Conservation (phyloP, 805 yeast genomes). For the Torulaspora indica region DNA sequence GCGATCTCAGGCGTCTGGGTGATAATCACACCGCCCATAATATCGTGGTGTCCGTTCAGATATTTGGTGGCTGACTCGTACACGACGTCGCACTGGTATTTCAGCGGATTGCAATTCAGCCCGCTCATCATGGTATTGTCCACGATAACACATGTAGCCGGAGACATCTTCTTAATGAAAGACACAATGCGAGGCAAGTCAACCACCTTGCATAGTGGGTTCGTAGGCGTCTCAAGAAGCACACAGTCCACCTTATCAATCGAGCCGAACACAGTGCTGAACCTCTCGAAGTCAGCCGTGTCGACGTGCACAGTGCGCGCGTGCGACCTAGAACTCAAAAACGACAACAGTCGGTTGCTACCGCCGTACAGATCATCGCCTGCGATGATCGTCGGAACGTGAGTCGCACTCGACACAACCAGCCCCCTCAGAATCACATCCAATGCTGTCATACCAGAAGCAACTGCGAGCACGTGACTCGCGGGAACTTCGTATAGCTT, state of each 20-base stretch:
- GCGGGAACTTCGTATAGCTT: conserved; percentile 64
- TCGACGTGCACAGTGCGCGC: conserved; percentile 71
- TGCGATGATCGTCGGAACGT: conserved; percentile 74
- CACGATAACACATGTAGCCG: conserved; percentile 70
- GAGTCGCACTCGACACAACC: conserved; percentile 22
- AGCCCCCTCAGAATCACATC: conserved; percentile 77
- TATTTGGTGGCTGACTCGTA: conserved; percentile 94
- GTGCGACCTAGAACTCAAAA: conserved; percentile 57
- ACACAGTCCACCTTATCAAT: conserved; percentile 59
- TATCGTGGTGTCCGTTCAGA: conserved; percentile 90
- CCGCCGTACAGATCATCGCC: conserved; percentile 97
- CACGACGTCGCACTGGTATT: conserved; percentile 83
- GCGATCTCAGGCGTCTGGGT: conserved; percentile 60
- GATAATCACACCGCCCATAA: conserved; percentile 93
- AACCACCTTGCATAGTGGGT: conserved; percentile 84
- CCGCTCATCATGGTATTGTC: conserved; percentile 99
- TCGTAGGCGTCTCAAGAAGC: conserved; percentile 80
- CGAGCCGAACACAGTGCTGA: conserved; percentile 50
- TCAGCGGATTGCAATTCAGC: conserved; percentile 74
- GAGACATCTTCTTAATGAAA: conserved; percentile 61
- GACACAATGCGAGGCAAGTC: conserved; percentile 66
- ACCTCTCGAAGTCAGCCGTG: conserved; percentile 64
- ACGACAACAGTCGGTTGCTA: conserved; percentile 77
- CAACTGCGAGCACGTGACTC: conserved; percentile 70
- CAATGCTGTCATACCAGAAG: conserved; percentile 89